phyloP scores from a whole-genome alignment of 208 protist species.

The Trypanosoma melophagium region DNA sequence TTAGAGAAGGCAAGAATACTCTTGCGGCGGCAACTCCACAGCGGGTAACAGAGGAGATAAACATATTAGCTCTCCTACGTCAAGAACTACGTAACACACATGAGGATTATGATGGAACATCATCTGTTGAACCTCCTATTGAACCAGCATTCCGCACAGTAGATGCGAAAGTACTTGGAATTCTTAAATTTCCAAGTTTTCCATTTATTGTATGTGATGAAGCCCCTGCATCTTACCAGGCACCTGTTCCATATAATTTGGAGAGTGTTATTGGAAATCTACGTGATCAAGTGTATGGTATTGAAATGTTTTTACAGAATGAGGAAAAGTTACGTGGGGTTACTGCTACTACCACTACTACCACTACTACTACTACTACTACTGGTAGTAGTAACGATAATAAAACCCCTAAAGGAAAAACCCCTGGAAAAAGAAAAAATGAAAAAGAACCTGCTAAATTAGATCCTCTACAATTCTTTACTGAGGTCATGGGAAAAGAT shows the following conservation, averaged over 20 bases:
- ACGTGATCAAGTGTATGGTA: slow-evolving; percentile 47
- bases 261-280: slow-evolving; percentile 53
- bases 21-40: background rate
- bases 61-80: slow-evolving; percentile 15
- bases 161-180: slow-evolving; percentile 52
- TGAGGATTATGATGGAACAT: slow-evolving; percentile 16
- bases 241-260: slow-evolving; percentile 76
- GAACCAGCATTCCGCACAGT: slow-evolving; percentile 62
- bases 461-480: slow-evolving; percentile 62
- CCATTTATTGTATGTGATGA: slow-evolving; percentile 82
- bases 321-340: slow-evolving; percentile 22
- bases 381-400: background rate
- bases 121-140: slow-evolving; percentile 3
- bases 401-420: slow-evolving; percentile 4
- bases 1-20: background rate
- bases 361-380: background rate
- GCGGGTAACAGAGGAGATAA: slow-evolving; percentile 17
- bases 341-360: background rate
- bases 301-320: slow-evolving; percentile 54
- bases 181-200: slow-evolving; percentile 78
- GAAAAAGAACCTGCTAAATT: no score
- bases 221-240: slow-evolving; percentile 73
- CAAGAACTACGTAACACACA: slow-evolving; percentile 26
- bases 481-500: slow-evolving; percentile 23
- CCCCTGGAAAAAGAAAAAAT: no score